Evolutionary conservation across 2,329 filamentous ascomycete species (phyloP).

Genomic region (Paraconiothyrium sp.): DNA sequence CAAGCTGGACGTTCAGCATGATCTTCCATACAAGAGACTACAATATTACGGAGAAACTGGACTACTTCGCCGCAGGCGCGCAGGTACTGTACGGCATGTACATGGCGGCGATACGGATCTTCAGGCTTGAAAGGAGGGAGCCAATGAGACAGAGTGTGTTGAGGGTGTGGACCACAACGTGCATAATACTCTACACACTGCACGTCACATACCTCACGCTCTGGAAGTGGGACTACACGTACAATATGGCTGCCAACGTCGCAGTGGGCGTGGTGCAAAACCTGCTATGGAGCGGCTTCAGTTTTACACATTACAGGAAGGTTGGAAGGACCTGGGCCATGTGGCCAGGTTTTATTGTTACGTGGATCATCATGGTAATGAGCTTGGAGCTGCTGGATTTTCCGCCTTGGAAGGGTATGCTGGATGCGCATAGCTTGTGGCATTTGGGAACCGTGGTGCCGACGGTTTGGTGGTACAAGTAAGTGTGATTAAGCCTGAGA

Average conservation of each 20-base stretch:
- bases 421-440: slow-evolving; percentile 97
- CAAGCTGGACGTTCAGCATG: slow-evolving; percentile 87
- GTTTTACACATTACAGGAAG: slow-evolving; percentile 75
- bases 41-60: slow-evolving; percentile 84
- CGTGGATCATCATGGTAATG: slow-evolving; percentile 93
- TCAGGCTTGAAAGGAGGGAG: slow-evolving; percentile 75
- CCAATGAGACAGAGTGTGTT: slow-evolving; percentile 64
- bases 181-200: slow-evolving; percentile 72
- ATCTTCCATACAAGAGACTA: slow-evolving; percentile 95
- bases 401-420: slow-evolving; percentile 78
- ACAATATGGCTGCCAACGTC: slow-evolving; percentile 98
- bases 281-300: slow-evolving; percentile 85
- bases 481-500: slow-evolving; percentile 56
- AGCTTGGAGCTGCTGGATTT: slow-evolving; percentile 96
- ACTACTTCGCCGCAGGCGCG: slow-evolving; percentile 94
- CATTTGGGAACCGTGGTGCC: slow-evolving; percentile 92
- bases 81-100: slow-evolving; percentile 92
- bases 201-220: slow-evolving; percentile 88
- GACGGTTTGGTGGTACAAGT: slow-evolving; percentile 94
- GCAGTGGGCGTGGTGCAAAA: slow-evolving; percentile 82
- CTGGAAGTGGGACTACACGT: slow-evolving; percentile 92
- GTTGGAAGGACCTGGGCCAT: slow-evolving; percentile 80
- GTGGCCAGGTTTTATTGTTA: slow-evolving; percentile 90
- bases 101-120: slow-evolving; percentile 82
- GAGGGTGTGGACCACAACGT: slow-evolving; percentile 78